Evolutionary conservation across 2,329 filamentous ascomycete species (phyloP), one percentile per base, ranked within the genome.

Genomic region (Emmonsiellopsis sp.): DNA sequence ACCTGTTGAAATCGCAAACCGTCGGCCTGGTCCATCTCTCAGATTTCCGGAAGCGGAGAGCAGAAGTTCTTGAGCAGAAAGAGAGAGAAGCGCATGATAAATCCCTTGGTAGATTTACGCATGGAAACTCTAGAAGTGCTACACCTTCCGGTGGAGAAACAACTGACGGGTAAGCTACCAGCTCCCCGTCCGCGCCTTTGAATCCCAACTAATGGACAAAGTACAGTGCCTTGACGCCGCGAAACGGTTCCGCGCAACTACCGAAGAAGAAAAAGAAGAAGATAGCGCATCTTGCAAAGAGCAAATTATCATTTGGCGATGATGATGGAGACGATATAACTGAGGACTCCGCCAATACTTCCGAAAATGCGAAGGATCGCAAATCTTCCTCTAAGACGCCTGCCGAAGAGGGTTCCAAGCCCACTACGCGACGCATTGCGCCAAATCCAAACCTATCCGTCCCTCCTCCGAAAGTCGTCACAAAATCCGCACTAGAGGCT

Each of bases 11-110:
- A 56, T 88, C 83, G 52, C 84, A 89, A 65, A 95, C 89, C 0
- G 90, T 96, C 60, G 93, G 93, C 41, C 84, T 98, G 2, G 92
- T 97, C 51, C 83, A 88, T 54, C 84, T 96, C 43, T 89, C 88
- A 59, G 93, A 97, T 67, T 97, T 95, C 70, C 89, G 92, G 70
- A 97, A 98, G 74, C 85, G 93, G 55, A 89, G 92, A 70, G 91
- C 90, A 62, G 89, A 96, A 71, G 89, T 91, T n/a, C 76, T 95
- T 47, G 92, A 96, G 69, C 85, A 89, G 66, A 92, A 93, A 65
- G 89, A 93, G 65, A 82, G 87, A 63, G 89, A 93, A 64, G 85
- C 82, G 10, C 83, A 84, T 64, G 86, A 88, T 60, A 79, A 76
- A 41, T 75, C 80, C 30, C 65, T 79, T 9, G 71, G 72, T 1